Evolutionary conservation across 2,329 filamentous ascomycete genomes (phyloP).

Genomic region (Coccinonectria pachysandricola): DNA sequence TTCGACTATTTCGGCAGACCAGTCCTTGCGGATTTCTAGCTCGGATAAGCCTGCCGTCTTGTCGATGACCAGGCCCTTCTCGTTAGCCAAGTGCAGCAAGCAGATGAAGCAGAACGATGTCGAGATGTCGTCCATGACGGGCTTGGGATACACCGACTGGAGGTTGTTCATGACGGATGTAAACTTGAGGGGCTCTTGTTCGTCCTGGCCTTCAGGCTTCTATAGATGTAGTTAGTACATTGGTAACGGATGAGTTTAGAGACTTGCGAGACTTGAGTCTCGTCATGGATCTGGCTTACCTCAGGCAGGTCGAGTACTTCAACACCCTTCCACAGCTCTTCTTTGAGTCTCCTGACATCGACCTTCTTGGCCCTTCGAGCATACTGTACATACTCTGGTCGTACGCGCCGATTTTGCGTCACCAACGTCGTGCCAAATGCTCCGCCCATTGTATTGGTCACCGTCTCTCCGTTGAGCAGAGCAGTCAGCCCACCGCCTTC

Average conservation of each 20-base stretch:
- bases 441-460: conserved; percentile 32
- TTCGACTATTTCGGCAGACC: conserved; percentile 45
- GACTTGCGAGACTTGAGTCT: too few species aligned
- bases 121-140: conserved; percentile 85
- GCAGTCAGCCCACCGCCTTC: conserved; percentile 39
- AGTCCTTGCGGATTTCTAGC: conserved; percentile 52
- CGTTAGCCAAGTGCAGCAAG: conserved; percentile 81
- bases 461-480: conserved; percentile 40
- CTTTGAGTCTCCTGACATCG: conserved; percentile 57
- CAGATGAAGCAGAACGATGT: conserved; percentile 93
- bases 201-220: conserved; percentile 9
- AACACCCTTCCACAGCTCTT: conserved; percentile 61
- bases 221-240: too few species aligned
- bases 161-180: conserved; percentile 86
- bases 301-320: conserved; percentile 42
- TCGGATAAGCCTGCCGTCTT: conserved; percentile 49
- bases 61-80: conserved; percentile 75
- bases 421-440: conserved; percentile 59
- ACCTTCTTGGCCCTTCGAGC: conserved; percentile 63
- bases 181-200: conserved; percentile 61
- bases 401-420: conserved; percentile 50
- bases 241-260: too few species aligned
- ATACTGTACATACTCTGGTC: conserved; percentile 62
- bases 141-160: conserved; percentile 74
- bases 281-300: too few species aligned